These are phyloP conservation scores for Pseudopyrenochaeta lycopersici DNA, from an alignment of 2,329 filamentous ascomycete species.

Conservation along the genomic window DNA sequence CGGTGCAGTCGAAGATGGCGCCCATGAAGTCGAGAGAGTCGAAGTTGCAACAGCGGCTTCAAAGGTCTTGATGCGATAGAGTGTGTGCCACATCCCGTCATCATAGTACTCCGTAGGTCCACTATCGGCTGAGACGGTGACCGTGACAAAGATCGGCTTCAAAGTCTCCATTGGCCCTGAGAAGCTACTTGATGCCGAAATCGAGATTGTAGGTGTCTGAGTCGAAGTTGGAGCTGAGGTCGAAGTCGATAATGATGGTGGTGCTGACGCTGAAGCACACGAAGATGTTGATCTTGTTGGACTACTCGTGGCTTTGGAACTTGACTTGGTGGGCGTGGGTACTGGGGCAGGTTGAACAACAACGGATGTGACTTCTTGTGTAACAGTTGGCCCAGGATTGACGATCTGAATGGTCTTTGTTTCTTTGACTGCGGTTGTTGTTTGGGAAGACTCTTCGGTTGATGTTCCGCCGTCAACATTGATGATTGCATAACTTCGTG, in stretches of 20 bases:
- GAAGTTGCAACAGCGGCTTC: constrained; percentile 15
- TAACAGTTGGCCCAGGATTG: constrained; percentile 31
- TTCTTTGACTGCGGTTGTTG: constrained; percentile 32
- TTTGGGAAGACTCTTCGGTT: constrained; percentile 23
- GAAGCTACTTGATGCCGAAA: constrained; percentile 9
- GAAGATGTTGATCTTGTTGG: constrained; percentile 17
- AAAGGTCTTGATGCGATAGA: constrained; percentile 50
- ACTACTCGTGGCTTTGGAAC: constrained; percentile 19
- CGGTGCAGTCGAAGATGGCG: not conserved
- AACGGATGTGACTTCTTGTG: constrained; percentile 34
- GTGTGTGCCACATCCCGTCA: constrained; percentile 57
- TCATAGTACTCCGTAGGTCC: constrained; percentile 53
- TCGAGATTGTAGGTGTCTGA: constrained; percentile 30
- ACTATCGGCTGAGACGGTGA: constrained; percentile 36
- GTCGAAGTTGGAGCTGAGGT: constrained; percentile 14
- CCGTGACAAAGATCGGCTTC: constrained; percentile 38
- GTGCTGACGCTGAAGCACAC: no score
- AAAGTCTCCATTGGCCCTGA: constrained; percentile 24
- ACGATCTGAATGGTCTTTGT: constrained; percentile 40
- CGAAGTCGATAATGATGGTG: constrained; percentile 37
- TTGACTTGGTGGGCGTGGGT: constrained; percentile 20
- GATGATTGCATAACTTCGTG: constrained; percentile 50
- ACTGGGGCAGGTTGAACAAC: constrained; percentile 17
- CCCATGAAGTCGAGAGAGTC: constrained; percentile 4
- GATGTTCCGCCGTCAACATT: constrained; percentile 50